phyloP scores from a whole-genome alignment of 306 rosid genomes.

The Mimosa pudica region DNA sequence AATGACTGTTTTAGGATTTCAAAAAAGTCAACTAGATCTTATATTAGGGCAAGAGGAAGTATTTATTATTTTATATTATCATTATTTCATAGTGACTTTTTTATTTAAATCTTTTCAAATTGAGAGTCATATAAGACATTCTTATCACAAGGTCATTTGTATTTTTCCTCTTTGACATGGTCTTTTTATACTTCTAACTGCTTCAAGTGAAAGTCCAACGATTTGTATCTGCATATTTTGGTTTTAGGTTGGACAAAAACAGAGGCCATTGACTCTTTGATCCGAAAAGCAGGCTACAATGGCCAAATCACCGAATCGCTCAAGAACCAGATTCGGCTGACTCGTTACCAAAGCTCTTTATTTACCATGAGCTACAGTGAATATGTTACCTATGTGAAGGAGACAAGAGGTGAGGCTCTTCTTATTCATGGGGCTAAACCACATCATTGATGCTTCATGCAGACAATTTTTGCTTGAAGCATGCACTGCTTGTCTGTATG shows the following conservation, averaged over 20 bases:
- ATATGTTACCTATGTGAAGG: constrained; percentile 69
- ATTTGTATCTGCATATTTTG: constrained; percentile 34
- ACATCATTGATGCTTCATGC: constrained; percentile 42
- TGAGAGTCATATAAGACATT: background rate
- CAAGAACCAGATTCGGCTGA: constrained; percentile 61
- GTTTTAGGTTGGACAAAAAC: constrained; percentile 81
- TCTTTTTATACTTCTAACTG: background rate
- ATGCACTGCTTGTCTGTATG: constrained; percentile 37
- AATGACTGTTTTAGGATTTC: too few species aligned
- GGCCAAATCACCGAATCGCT: constrained; percentile 67
- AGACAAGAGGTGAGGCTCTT: constrained; percentile 64
- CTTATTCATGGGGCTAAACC: constrained; percentile 59
- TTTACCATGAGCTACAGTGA: constrained; percentile 75
- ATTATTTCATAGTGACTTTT: background rate
- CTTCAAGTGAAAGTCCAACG: background rate
- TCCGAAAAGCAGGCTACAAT: constrained; percentile 83
- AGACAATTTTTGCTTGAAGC: constrained; percentile 34
- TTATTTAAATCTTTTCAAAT: background rate
- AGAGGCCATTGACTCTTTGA: constrained; percentile 91
- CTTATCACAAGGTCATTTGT: background rate
- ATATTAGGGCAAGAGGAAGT: background rate
- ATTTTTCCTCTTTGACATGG: constrained; percentile 11
- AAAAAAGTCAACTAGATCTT: too few species aligned
- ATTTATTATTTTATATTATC: background rate
- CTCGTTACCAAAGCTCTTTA: constrained; percentile 90